A percentile compares a stretch with the other conserved stretches of the same genome.
Conservation (phyloP, 805 yeast genomes). For the Metschnikowia chrysomelidarum region DNA sequence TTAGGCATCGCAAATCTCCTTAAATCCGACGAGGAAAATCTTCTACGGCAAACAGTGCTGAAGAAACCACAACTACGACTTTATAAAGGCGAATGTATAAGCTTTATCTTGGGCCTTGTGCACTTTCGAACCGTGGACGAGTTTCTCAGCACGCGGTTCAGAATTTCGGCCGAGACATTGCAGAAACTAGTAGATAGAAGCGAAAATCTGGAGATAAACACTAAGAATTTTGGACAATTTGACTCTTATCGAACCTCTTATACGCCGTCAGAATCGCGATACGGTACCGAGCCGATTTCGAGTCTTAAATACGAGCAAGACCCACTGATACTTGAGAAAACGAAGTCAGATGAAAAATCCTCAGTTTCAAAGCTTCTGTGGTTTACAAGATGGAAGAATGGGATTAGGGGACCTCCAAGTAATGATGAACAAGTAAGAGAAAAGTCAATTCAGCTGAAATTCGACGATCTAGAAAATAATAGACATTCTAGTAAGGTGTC, state of each 20-base stretch:
- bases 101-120: slow-evolving; percentile 17
- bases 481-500: too few relatives aligned
- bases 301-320: too few relatives aligned
- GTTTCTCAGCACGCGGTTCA: slow-evolving; percentile 8
- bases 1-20: slow-evolving; percentile 11
- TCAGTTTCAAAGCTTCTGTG: too few relatives aligned
- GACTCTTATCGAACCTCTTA: neutral
- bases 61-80: slow-evolving; percentile 14
- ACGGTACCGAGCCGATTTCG: too few relatives aligned
- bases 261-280: too few relatives aligned
- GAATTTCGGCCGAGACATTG: slow-evolving; percentile 2
- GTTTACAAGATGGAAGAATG: too few relatives aligned
- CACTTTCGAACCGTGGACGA: slow-evolving; percentile 11
- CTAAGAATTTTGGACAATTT: neutral
- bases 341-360: too few relatives aligned
- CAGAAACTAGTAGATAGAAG: slow-evolving; percentile 3
- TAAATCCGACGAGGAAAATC: slow-evolving; percentile 8
- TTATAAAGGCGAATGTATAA: slow-evolving; percentile 11
- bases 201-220: neutral
- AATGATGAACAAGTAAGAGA: too few relatives aligned
- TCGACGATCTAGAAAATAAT: too few relatives aligned
- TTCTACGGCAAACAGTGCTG: slow-evolving; percentile 11
- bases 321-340: too few relatives aligned
- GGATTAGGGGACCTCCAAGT: too few relatives aligned
- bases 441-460: too few relatives aligned